These are phyloP conservation scores for Myriosclerotinia scirpicola DNA, from an alignment of 2,329 filamentous ascomycete species.

Conservation along the genomic window DNA sequence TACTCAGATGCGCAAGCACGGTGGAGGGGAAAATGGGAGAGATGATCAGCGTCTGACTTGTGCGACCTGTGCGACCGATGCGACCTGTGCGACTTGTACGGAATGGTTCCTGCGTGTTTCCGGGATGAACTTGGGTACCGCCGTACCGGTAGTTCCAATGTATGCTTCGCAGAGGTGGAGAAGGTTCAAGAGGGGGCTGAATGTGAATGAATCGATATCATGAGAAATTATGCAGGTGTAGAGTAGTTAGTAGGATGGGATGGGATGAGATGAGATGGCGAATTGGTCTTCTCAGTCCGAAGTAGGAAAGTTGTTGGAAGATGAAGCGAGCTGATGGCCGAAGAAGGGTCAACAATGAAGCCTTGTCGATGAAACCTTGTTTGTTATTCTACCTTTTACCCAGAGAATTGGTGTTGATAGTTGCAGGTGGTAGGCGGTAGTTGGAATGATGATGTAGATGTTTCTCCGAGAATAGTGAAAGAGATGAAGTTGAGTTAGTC, in stretches of 20 bases:
- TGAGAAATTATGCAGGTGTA: not conserved
- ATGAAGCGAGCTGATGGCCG: constrained; percentile 10
- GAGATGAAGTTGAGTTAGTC: too few species aligned
- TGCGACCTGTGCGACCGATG: not conserved
- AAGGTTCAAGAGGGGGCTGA: not conserved
- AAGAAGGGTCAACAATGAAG: not conserved
- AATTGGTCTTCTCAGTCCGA: not conserved
- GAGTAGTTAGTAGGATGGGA: not conserved
- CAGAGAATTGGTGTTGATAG: too few species aligned
- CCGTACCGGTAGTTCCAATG: not conserved
- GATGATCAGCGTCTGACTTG: constrained; percentile 8
- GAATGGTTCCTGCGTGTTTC: constrained; percentile 3
- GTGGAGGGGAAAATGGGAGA: constrained; percentile 10
- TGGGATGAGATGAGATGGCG: not conserved
- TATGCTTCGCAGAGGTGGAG: not conserved
- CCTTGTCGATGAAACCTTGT: not conserved
- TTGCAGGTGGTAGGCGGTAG: too few species aligned
- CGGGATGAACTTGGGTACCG: not conserved
- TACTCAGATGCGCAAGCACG: constrained; percentile 27
- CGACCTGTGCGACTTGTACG: too few species aligned
- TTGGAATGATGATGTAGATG: too few species aligned
- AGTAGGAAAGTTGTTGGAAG: not conserved
- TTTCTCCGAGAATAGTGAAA: too few species aligned
- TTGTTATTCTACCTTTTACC: not conserved
- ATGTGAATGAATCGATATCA: constrained; percentile 1